Evolutionary conservation across 305 asterid species (phyloP).

Genomic region (Ruellia speciosa): DNA sequence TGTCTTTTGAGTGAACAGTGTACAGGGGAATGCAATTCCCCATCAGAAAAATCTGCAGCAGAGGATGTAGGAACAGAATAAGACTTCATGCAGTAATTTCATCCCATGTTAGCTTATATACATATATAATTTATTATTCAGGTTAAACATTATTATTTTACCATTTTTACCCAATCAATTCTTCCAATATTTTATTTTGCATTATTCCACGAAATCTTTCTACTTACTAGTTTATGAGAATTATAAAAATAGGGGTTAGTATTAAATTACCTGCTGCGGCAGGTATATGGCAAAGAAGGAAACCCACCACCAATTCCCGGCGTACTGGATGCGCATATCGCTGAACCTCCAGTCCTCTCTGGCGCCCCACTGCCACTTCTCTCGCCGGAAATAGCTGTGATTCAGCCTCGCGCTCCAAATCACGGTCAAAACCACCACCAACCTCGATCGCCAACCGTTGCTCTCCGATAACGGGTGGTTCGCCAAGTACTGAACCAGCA

Average conservation of each 20-base stretch:
- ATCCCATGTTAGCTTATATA: no score
- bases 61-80: neutral
- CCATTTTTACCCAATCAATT: no score
- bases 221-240: no score
- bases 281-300: conserved; percentile 73
- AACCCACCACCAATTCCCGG: conserved; percentile 82
- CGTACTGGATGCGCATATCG: conserved; percentile 57
- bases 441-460: conserved; percentile 51
- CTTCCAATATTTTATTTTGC: no score
- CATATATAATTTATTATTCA: no score
- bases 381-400: conserved; percentile 91
- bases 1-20: conserved; percentile 46
- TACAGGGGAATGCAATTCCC: conserved; percentile 75
- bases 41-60: conserved; percentile 57
- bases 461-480: conserved; percentile 51
- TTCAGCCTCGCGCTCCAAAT: conserved; percentile 76
- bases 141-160: no score
- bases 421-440: conserved; percentile 57
- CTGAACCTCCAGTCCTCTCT: conserved; percentile 88
- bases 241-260: no score
- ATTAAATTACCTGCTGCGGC: conserved; percentile 61
- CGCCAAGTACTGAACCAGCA: conserved; percentile 56
- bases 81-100: no score
- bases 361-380: conserved; percentile 87
- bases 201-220: no score